Base-by-base conservation (phyloP, 257 asterid genomes). In the Scutellaria barbata region DNA sequence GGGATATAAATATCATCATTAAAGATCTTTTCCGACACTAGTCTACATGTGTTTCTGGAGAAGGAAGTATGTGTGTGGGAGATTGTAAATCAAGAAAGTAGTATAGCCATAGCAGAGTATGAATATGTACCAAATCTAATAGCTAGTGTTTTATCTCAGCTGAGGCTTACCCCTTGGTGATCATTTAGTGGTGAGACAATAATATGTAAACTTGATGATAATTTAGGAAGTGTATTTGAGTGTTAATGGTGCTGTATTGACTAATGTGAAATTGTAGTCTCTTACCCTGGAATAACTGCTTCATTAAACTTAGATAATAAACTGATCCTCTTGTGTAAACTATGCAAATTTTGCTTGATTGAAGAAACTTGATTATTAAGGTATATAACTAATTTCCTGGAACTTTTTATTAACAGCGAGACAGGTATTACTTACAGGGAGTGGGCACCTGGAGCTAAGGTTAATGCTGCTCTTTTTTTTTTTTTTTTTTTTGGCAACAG, bases 401-500 rank as follows among this genome's bases (percentile, higher is more conserved):
- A 54, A 80, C 58, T 74, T 30, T 82, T 45, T 74, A 18, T 86
- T 83, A 79, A 67, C 92, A 95, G 99, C 81, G 90, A 84, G 80
- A 79, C 96, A 76, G 99, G 99, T 66, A 89, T 92, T 83, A 95
- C 97, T 53, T 95, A 89, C 81, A 84, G 95, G 77, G 99, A 95
- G 78, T 95, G 99, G 99, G 98, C 99, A 80, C 99, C 99, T 67
- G 99, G 97, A 61, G 99, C 99, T 81, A 87, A 87, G 99, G 99
- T 95, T 71, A 68, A 90, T 84, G 51, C 76, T 78, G 14, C 68
- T 57, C 46, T 17, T 25, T 50, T 56, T 62, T 74, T 70, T 55
- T 45, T 13, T 30, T 30, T 0, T 72, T 55, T 45, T 16, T 30
- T 30, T 3, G 35, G 41, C 67, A 60, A 50, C n/a, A 33, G 18